Percentiles rank a stretch among this genome's conserved stretches.
phyloP scores from a whole-genome alignment of 352 stramenopile species.

The Pythium scleroteichum region DNA sequence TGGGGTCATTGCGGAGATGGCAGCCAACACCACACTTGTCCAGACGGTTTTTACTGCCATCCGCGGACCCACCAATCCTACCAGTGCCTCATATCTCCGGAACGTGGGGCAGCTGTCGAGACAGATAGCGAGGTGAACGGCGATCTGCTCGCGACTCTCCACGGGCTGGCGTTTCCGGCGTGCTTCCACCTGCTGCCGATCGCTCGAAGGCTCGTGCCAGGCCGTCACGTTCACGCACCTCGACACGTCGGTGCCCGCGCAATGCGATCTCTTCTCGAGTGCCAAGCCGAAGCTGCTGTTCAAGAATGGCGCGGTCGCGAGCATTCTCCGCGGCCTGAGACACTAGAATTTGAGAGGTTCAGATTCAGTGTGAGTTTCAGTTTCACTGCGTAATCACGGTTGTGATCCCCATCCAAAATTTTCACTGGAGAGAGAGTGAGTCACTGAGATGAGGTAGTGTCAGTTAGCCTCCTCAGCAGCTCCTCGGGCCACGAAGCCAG shows the following conservation, averaged over 20 bases:
- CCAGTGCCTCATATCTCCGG: conserved; percentile 33
- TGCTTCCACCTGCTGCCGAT: background rate
- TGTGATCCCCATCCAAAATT: background rate
- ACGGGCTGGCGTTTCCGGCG: background rate
- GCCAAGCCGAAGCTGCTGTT: background rate
- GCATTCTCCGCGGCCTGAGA: background rate
- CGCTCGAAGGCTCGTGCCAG: background rate
- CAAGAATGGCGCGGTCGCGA: background rate
- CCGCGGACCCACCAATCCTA: conserved; percentile 37
- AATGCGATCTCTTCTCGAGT: background rate
- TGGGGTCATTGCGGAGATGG: background rate
- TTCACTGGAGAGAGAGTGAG: background rate
- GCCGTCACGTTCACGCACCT: background rate
- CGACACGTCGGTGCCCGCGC: background rate
- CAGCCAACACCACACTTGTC: background rate
- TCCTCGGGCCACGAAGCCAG: background rate
- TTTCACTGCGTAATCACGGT: background rate
- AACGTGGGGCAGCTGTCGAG: background rate
- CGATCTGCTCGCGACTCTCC: background rate
- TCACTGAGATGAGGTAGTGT: conserved; percentile 8
- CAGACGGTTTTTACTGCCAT: conserved; percentile 36
- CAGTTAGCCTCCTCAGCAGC: background rate
- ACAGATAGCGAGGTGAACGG: background rate
- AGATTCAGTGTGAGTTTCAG: conserved; percentile 7
- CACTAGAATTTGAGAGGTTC: background rate